Conservation (phyloP, 1,284 basidiomycete genomes). For the Microstroma glucosiphilum region DNA sequence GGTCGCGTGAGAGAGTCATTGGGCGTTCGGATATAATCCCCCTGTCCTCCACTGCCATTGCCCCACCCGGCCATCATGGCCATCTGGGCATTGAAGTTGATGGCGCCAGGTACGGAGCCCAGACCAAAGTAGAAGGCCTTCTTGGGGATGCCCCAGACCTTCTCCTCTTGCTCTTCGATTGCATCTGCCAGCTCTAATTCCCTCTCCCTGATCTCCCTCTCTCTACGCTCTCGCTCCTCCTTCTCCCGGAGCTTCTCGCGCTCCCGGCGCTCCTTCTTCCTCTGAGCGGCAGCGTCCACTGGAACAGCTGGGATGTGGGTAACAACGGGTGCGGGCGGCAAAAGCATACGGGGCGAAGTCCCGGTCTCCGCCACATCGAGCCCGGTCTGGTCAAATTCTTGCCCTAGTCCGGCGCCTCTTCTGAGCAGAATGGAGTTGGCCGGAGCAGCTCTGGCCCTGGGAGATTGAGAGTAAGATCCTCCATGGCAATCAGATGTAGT, state of each 20-base stretch:
- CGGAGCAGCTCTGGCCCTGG: background rate
- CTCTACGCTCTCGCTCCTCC: slow-evolving; percentile 9
- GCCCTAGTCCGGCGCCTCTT: background rate
- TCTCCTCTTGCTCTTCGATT: slow-evolving; percentile 29
- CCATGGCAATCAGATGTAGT: background rate
- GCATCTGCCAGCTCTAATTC: slow-evolving; percentile 9
- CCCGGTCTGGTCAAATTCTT: background rate
- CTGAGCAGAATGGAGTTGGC: background rate
- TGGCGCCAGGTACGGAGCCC: slow-evolving; percentile 18
- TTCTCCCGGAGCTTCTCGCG: slow-evolving; percentile 3
- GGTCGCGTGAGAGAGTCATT: slow-evolving; percentile 12
- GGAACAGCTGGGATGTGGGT: slow-evolving; percentile 12
- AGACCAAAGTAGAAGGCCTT: slow-evolving; percentile 40
- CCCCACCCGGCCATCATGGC: slow-evolving; percentile 43
- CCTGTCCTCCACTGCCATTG: slow-evolving; percentile 30
- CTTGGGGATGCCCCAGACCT: slow-evolving; percentile 44
- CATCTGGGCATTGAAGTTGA: slow-evolving; percentile 44
- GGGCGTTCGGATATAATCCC: slow-evolving; percentile 18
- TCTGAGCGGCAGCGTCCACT: background rate
- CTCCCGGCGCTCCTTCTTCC: slow-evolving; percentile 5
- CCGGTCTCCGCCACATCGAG: background rate
- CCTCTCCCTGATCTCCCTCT: slow-evolving; percentile 16
- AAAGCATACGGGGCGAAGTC: background rate
- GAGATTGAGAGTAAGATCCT: background rate
- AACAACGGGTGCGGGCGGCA: slow-evolving; percentile 1